phyloP scores from a whole-genome alignment of 306 rosid species.

The Quercus suber region DNA sequence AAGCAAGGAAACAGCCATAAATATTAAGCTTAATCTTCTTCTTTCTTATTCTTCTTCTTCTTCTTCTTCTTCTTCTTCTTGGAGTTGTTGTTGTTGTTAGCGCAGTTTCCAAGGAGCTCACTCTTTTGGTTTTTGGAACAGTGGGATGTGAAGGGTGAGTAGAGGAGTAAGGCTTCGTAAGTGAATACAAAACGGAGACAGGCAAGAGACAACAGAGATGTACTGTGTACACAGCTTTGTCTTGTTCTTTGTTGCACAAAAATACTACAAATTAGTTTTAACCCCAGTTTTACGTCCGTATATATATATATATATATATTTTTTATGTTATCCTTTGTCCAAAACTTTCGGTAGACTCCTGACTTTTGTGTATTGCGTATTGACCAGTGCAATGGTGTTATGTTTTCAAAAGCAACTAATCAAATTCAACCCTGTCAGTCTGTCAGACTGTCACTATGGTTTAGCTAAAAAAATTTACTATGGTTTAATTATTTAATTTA shows the following conservation, averaged over 20 bases:
- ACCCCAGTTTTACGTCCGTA: conserved; percentile 32
- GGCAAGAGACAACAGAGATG: background rate
- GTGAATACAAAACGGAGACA: background rate
- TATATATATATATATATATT: background rate
- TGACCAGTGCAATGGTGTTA: too few species aligned
- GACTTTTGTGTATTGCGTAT: too few species aligned
- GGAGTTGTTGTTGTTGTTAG: too few species aligned
- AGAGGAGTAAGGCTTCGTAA: background rate
- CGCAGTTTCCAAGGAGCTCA: conserved; percentile 25
- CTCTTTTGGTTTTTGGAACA: background rate
- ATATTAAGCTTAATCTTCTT: background rate
- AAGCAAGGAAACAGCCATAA: background rate
- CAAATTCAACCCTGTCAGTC: too few species aligned
- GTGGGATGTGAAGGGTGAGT: background rate
- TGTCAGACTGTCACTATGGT: too few species aligned
- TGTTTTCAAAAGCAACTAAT: too few species aligned
- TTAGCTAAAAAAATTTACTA: too few species aligned
- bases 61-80: background rate
- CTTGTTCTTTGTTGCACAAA: conserved; percentile 10
- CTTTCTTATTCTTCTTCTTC: background rate
- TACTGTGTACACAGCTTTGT: conserved; percentile 15
- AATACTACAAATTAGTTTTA: conserved; percentile 7
- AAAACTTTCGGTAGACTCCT: too few species aligned
- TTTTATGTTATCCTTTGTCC: background rate
- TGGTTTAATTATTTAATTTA: too few species aligned